A percentile compares a stretch with the other conserved stretches of the same genome.
These are phyloP conservation scores for Fusarium heterosporum DNA, from an alignment of 2,329 filamentous ascomycete genomes.

Conservation along the genomic window DNA sequence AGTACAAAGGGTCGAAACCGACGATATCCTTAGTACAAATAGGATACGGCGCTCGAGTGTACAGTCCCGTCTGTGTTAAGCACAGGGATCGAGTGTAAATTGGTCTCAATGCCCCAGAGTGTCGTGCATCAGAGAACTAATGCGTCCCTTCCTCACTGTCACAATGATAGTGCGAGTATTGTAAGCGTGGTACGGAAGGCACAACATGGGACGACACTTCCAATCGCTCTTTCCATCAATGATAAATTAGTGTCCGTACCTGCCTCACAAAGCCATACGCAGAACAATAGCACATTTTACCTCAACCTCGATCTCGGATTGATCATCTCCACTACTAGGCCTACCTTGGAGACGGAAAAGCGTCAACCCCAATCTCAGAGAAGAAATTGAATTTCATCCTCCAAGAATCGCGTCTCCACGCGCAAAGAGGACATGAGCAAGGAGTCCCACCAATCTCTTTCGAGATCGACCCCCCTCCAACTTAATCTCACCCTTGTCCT, in stretches of 20 bases:
- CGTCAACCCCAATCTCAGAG: conserved; percentile 4
- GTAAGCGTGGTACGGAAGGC: conserved; percentile 11
- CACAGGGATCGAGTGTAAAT: conserved; percentile 12
- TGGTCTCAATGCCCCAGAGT: conserved; percentile 3
- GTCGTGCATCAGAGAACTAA: neutral
- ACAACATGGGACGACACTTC: conserved; percentile 24
- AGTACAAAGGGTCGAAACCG: neutral
- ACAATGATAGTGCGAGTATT: conserved; percentile 3
- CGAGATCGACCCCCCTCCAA: conserved; percentile 31
- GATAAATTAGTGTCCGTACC: neutral
- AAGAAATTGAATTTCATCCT: conserved; percentile 30
- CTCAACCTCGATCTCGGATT: conserved; percentile 12
- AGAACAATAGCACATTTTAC: conserved; percentile 21
- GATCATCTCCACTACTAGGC: neutral
- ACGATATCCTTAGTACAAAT: neutral
- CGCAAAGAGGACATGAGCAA: conserved; percentile 21
- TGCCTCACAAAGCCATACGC: conserved; percentile 12
- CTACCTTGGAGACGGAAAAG: conserved; percentile 2
- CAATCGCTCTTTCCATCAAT: conserved; percentile 9
- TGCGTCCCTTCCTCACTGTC: conserved; percentile 9
- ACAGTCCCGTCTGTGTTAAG: neutral
- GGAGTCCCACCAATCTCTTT: conserved; percentile 38
- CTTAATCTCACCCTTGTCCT: conserved; percentile 26
- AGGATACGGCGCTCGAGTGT: neutral
- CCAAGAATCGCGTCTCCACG: conserved; percentile 34